A percentile compares a stretch with the other conserved stretches of the same genome.
Evolutionary conservation across 306 rosid genomes (phyloP).

Genomic region (Fragaria ananassa): DNA sequence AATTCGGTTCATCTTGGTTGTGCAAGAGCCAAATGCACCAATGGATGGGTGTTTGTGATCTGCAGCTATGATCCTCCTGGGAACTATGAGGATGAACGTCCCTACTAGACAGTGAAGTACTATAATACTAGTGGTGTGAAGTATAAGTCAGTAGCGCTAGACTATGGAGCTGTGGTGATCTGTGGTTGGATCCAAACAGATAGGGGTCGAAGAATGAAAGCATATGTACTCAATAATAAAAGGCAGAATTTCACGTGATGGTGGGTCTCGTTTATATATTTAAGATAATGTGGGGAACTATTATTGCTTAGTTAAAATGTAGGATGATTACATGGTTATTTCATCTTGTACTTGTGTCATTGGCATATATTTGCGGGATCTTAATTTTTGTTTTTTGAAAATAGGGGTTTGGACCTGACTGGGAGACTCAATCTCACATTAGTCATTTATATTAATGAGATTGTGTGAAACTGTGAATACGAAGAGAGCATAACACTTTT

Average conservation of each 20-base stretch:
- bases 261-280: background rate
- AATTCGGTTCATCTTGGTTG: constrained; percentile 48
- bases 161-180: background rate
- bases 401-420: no score
- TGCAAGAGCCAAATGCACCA: constrained; percentile 46
- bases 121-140: background rate
- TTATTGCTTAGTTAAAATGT: background rate
- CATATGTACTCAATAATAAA: background rate
- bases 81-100: constrained; percentile 42
- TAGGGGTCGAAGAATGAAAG: background rate
- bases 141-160: background rate
- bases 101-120: constrained; percentile 28
- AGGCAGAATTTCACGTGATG: background rate
- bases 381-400: no score
- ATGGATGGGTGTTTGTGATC: constrained; percentile 45
- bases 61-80: constrained; percentile 71
- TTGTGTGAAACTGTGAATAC: no score
- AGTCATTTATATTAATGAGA: no score
- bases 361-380: no score
- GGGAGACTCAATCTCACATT: no score
- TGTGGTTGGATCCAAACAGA: constrained; percentile 3
- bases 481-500: no score
- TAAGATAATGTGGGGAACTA: background rate
- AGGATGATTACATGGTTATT: background rate
- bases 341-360: no score